Conservation (phyloP, 371 early-diverging fungal species). For the Lichtheimia ramosa region DNA sequence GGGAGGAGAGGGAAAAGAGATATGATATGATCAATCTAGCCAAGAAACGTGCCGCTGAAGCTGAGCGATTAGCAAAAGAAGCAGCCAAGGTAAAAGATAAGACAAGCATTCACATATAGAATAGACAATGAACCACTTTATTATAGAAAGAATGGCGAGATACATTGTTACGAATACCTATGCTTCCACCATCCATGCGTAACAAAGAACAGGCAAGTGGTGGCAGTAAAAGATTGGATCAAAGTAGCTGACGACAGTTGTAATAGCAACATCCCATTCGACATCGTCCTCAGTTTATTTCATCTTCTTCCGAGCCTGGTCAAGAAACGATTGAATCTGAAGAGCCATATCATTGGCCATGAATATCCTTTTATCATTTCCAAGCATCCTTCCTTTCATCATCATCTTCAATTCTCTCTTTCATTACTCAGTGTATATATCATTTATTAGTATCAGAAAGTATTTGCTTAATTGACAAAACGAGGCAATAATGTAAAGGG, state of each 20-base stretch:
- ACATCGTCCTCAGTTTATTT: too few species aligned
- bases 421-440: neutral
- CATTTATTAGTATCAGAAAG: neutral
- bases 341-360: neutral
- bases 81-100: conserved; percentile 8
- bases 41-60: conserved; percentile 11
- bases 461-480: conserved; percentile 22
- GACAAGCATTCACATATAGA: neutral
- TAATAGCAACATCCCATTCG: neutral
- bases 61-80: conserved; percentile 9
- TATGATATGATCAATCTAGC: conserved; percentile 15
- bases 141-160: conserved; percentile 16
- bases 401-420: neutral
- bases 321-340: neutral
- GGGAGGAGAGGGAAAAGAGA: conserved; percentile 19
- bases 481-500: conserved; percentile 23
- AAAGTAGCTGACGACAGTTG: neutral
- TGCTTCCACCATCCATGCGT: conserved; percentile 10
- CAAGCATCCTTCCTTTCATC: neutral
- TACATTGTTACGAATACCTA: conserved; percentile 16
- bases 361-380: conserved; percentile 1
- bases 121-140: neutral
- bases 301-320: neutral
- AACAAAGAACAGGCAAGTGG: neutral
- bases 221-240: too few species aligned